Evolutionary conservation across 2,329 filamentous ascomycete species (phyloP), one percentile per base, ranked within the genome.

Genomic region (Teratosphaeria viscida): DNA sequence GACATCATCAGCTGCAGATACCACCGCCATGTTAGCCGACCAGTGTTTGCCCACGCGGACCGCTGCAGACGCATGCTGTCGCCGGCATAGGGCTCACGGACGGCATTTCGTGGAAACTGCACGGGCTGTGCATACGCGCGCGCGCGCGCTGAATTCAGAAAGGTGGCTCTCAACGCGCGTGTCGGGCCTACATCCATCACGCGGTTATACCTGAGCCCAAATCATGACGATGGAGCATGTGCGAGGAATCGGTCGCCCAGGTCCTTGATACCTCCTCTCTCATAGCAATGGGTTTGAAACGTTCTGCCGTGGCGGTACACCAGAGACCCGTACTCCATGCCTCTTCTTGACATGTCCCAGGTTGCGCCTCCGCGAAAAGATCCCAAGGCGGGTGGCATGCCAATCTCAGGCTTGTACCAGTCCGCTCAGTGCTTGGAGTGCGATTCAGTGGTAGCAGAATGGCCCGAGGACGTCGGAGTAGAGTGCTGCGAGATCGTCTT

Each of bases 401-500:
- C n/a, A 6, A 49, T 49, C 23, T 11, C 23, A 3, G n/a, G n/a
- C 6, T n/a, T 10, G 6, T 19, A 2, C 8, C 19, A 19, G 3
- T 19, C 43, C 12, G 2, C 43, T 49, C 59, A 54, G 14, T 60
- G 32, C 59, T 55, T 55, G 2, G 43, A 10, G 16, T 49, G n/a
- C 19, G 43, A 49, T 49, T n/a, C 43, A n/a, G 16, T n/a, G 19
- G 43, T 49, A 23, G 43, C 8, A n/a, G 52, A 12, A 10, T 26
- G n/a, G 14, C 37, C 12, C 5, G 59, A 39, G 19, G 43, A 2
- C 60, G 6, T 19, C n/a, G 43, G 26, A 16, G 43, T 49, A 6
- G 43, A 23, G 19, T 49, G 65, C 34, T 66, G 66, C 6, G 59
- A 58, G 39, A 70, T 63, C 3, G 65, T 66, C 60, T 66, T 68